Base-by-base conservation (phyloP, 768 basidiomycete genomes). In the Pleurotus djamor region DNA sequence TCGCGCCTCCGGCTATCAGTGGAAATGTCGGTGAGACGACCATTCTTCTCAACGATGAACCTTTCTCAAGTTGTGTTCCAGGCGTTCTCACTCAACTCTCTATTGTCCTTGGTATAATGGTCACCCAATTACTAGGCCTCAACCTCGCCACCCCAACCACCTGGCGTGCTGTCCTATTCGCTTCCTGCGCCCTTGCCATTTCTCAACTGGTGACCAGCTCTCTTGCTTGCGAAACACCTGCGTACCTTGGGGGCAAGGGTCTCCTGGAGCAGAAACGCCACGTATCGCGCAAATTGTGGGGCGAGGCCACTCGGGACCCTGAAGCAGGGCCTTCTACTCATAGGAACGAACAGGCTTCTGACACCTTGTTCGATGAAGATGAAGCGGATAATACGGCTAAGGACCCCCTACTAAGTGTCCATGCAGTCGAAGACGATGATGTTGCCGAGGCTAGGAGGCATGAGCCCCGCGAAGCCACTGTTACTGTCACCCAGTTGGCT, bases 51-150 rank as follows among this genome's bases (percentile, higher is more conserved):
- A 44, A 12, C 45, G 5, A 51, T 21, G 14, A 17, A 13, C 12
- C 32, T n/a, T 41, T 41, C 10, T n/a, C n/a, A 9, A 41, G 38
- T 41, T n/a, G 9, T 9, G 9, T 17, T 52, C 16, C 60, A 91
- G 91, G 91, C 17, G 88, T 94, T 32, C 77, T 94, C 33, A 92
- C 89, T 0, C 93, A 94, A 64, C 74, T 95, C 32, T 85, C 83
- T 41, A 89, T 96, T 66, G 92, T 96, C 36, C 72, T 92, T 56
- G 92, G 92, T 33, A 89, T 97, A 63, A 87, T 96, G 80, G 69
- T 85, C n/a, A 91, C 94, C 0, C 96, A 98, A 67, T 72, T 79
- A 4, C 76, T 92, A 61, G 94, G 93, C 3, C 76, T 94, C 38
- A 70, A 75, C 55, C 78, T 91, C 50, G 88, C 92, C 13, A 86